Evolutionary conservation across 768 basidiomycete species (phyloP).

Genomic region (Mycena chlorophos): DNA sequence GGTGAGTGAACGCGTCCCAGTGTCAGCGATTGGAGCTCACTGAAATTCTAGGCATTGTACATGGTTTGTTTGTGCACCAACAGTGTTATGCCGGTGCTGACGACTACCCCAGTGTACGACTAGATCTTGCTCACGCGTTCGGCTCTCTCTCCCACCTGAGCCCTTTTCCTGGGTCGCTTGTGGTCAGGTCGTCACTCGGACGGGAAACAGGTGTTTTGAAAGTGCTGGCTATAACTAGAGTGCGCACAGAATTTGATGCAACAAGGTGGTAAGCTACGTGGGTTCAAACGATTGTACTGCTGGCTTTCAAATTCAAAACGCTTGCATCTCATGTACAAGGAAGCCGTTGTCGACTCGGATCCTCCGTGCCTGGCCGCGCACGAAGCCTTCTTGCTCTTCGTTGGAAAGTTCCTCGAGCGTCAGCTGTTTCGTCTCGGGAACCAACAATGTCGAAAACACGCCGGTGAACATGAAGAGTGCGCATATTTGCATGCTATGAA

Average conservation of each 20-base stretch:
- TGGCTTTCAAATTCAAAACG: not conserved
- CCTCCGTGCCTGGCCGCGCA: conserved; percentile 27
- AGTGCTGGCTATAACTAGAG: not conserved
- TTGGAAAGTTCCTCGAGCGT: conserved; percentile 73
- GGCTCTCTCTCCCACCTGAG: too few relatives aligned
- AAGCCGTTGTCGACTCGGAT: conserved; percentile 14
- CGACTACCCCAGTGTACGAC: not conserved
- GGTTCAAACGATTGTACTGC: not conserved
- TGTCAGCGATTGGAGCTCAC: not conserved
- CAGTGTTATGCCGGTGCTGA: not conserved
- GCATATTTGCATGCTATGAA: too few relatives aligned
- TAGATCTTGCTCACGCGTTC: too few relatives aligned
- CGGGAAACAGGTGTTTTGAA: not conserved
- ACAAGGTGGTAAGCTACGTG: not conserved
- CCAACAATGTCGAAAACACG: conserved; percentile 73
- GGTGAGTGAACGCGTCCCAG: conserved; percentile 50
- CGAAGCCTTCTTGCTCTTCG: conserved; percentile 66
- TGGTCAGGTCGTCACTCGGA: too few relatives aligned
- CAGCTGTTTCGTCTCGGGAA: conserved; percentile 75
- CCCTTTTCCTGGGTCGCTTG: too few relatives aligned
- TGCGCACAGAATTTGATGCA: not conserved
- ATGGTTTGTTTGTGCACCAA: conserved; percentile 40
- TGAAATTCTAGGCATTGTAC: conserved; percentile 43
- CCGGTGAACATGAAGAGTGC: conserved; percentile 88
- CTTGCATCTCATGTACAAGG: conserved; percentile 6